Base-by-base conservation (phyloP, 345 rosid genomes). In the Bruguiera sexangula region DNA sequence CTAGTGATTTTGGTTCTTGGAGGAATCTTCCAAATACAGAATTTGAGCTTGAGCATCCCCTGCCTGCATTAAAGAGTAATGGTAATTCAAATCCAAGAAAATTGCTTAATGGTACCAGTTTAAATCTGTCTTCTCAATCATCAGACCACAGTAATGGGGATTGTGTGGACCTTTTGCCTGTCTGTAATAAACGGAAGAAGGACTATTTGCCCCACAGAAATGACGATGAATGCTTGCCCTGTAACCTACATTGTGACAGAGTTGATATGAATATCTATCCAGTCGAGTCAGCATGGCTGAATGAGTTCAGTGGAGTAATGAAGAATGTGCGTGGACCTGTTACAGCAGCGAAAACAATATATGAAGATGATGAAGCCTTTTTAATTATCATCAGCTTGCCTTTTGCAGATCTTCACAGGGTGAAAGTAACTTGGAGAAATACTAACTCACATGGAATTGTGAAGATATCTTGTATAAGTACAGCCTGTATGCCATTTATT, bases 1-100 rank as follows among this genome's bases (percentile, higher is more conserved):
- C 99, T 50, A 87, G 96, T 54, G 99, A 88, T 82, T 95, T 88
- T 73, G 75, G 96, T 66, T 86, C 93, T 0, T 95, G 99, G 99
- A 92, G 99, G 59, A 90, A 83, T 77, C 88, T 95, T 65, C 98
- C 96, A 1, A 91, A 81, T 82, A 88, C 89, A 57, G 99, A 95
- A 63, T 92, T 95, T 65, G 99, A 90, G 84, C 94, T 92, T 13
- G 99, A 92, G 79, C 87, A 96, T 82, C 81, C 79, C 19, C 74
- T 75, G 71, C 69, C 82, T 69, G 36, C 73, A 16, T 10, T 75
- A 34, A 86, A 81, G 76, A 81, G 68, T 32, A 79, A 79, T 39
- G 82, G 80, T 30, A 77, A 76, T 74, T 57, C 76, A 57, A 75
- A 79, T 52, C 81, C 82, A 5, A 92, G 86, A 81, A 95, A 92